Evolutionary conservation across 345 rosid genomes (phyloP), one percentile per base, ranked within the genome.

Genomic region (Erysimum cheiranthoides): DNA sequence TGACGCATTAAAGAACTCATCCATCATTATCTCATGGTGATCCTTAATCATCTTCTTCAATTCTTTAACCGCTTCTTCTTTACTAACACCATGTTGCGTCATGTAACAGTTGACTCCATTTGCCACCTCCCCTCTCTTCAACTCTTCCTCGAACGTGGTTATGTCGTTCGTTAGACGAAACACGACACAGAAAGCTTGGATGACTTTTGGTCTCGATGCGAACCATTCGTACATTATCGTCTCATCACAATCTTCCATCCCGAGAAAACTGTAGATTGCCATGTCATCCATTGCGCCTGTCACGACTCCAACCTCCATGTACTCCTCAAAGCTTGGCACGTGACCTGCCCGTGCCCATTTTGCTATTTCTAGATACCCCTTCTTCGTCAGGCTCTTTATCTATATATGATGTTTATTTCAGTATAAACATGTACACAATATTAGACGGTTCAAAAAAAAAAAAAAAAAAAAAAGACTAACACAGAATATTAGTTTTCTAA

Each of bases 281-380:
- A 5, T 3, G 11, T 16, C 39, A 5, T 45, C 54, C 28, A 65
- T 45, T 34, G 2, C 57, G 0, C 0, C 2, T 11, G 57, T 10
- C 1, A n/a, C 14, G 0, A 47, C 2, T 10, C 39, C 70, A 16
- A 32, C 43, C 40, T 65, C 12, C 57, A 65, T 16, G 17, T 31
- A 47, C 6, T 65, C 70, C 2, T 47, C 70, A 39, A 39, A 61
- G 66, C 34, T 49, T 50, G 70, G 70, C 32, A 49, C 59, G 16
- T 66, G 58, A 49, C 58, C 31, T 46, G 17, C 11, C 3, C 70
- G 58, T 66, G 70, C 58, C 70, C 70, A 66, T 66, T 18, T 45
- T 11, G 58, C 58, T 46, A 49, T 17, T 7, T 34, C n/a, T 1
- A 32, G 0, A 21, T 17, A 34, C 45, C 30, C 14, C 7, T 11